phyloP scores from a whole-genome alignment of 108 stramenopile species.

The Nitzschia sp. region DNA sequence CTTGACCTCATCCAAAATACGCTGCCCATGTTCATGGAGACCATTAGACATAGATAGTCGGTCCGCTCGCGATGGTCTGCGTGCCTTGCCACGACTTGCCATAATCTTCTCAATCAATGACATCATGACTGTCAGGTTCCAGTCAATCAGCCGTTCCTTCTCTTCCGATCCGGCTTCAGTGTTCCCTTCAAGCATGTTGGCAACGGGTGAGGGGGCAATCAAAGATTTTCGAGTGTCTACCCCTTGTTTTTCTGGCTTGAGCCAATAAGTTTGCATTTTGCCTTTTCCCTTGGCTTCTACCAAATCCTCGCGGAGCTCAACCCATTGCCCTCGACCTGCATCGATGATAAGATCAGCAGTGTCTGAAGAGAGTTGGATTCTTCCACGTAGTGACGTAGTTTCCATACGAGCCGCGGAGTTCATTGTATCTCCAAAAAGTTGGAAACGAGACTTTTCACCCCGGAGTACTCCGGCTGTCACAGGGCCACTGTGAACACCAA shows the following conservation, averaged over 20 bases:
- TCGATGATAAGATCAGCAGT: slow-evolving; percentile 40
- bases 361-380: slow-evolving; percentile 24
- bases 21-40: background rate
- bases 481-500: slow-evolving; percentile 22
- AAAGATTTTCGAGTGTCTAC: background rate
- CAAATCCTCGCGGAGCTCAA: slow-evolving; percentile 34
- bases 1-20: slow-evolving; percentile 25
- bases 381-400: background rate
- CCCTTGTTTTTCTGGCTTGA: slow-evolving; percentile 9
- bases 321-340: slow-evolving; percentile 42
- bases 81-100: slow-evolving; percentile 3
- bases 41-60: background rate
- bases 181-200: background rate
- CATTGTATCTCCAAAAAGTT: slow-evolving; percentile 24
- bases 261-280: slow-evolving; percentile 39
- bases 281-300: slow-evolving; percentile 67
- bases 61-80: background rate
- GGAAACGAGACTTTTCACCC: slow-evolving; percentile 15
- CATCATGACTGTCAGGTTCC: slow-evolving; percentile 6
- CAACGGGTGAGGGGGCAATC: background rate
- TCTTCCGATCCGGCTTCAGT: background rate
- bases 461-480: slow-evolving; percentile 12
- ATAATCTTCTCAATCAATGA: background rate
- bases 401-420: slow-evolving; percentile 15
- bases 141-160: slow-evolving; percentile 19